Percentiles rank a stretch among this genome's conserved stretches.
These are phyloP conservation scores for Spinacia oleracea DNA, from an alignment of 179 eudicot genomes.

Conservation along the genomic window DNA sequence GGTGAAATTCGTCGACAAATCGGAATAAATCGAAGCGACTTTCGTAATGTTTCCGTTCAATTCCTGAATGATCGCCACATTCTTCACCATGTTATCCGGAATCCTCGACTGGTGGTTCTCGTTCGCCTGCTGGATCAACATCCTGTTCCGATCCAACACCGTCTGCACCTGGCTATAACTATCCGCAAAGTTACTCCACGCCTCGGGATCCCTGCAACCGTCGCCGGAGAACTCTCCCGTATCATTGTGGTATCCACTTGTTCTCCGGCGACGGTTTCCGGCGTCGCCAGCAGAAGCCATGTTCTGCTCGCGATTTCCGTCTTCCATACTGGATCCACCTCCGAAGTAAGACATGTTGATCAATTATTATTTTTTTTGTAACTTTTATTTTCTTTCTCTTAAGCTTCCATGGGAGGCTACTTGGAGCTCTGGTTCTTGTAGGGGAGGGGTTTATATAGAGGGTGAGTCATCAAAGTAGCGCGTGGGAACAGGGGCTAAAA, in stretches of 20 bases:
- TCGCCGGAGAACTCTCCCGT: slow-evolving; percentile 9
- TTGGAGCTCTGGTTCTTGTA: not conserved
- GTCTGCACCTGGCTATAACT: slow-evolving; percentile 67
- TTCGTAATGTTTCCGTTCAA: slow-evolving; percentile 70
- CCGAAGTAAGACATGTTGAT: slow-evolving; percentile 23
- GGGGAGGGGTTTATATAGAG: slow-evolving; percentile 25
- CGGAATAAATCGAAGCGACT: slow-evolving; percentile 65
- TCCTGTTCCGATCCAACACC: slow-evolving; percentile 71
- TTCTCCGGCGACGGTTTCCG: slow-evolving; percentile 22
- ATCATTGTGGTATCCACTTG: not conserved
- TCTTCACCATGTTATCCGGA: slow-evolving; percentile 65
- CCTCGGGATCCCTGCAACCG: slow-evolving; percentile 33
- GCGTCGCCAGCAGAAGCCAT: not conserved
- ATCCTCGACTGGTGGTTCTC: slow-evolving; percentile 77
- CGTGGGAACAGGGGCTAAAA: slow-evolving; percentile 4
- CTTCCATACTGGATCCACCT: slow-evolving; percentile 34
- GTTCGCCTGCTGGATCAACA: slow-evolving; percentile 72
- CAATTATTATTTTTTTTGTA: not conserved
- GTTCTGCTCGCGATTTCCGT: slow-evolving; percentile 10
- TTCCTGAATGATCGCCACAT: slow-evolving; percentile 69
- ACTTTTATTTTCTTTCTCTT: not conserved
- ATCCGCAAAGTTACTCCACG: slow-evolving; percentile 42
- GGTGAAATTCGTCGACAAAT: slow-evolving; percentile 43
- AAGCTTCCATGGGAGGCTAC: not conserved
- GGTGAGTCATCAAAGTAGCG: slow-evolving; percentile 15